These are phyloP conservation scores for Inonotus hispidus DNA, from an alignment of 1,284 basidiomycete species.

Conservation along the genomic window DNA sequence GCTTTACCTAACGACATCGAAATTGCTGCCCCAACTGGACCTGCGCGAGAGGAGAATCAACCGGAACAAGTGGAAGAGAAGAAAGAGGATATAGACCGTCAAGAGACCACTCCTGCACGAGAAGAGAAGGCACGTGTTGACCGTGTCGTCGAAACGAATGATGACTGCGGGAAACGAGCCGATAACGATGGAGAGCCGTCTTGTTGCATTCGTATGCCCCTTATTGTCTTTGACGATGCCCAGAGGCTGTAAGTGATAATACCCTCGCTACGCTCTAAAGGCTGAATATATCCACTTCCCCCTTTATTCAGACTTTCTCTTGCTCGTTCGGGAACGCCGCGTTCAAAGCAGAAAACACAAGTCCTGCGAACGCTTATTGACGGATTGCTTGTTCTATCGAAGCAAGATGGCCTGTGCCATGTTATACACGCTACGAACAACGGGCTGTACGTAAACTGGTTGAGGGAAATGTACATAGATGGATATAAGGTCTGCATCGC, in stretches of 20 bases:
- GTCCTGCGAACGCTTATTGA: conserved; percentile 80
- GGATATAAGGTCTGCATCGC: too few relatives aligned
- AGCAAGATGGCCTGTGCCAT: conserved; percentile 78
- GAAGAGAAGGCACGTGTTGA: background rate
- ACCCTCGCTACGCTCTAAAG: conserved; percentile 9
- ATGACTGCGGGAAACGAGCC: background rate
- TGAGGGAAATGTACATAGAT: conserved; percentile 59
- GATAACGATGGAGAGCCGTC: background rate
- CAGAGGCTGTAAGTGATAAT: conserved; percentile 60
- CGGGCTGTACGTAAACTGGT: conserved; percentile 79
- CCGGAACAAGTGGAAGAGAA: conserved; percentile 23
- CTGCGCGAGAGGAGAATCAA: conserved; percentile 13
- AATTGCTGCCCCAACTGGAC: background rate
- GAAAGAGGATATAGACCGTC: conserved; percentile 13
- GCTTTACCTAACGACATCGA: background rate
- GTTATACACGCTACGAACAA: conserved; percentile 81
- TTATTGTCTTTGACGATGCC: conserved; percentile 79
- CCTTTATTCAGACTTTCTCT: conserved; percentile 49
- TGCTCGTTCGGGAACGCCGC: conserved; percentile 48
- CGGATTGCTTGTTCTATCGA: conserved; percentile 78
- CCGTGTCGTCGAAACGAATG: background rate
- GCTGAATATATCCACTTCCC: too few relatives aligned
- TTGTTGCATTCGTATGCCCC: conserved; percentile 58
- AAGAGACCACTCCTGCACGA: background rate
- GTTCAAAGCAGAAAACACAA: conserved; percentile 37